Evolutionary conservation across 2,329 filamentous ascomycete species (phyloP), one percentile per base, ranked within the genome.

Genomic region (Dryadomyces sulphureus): DNA sequence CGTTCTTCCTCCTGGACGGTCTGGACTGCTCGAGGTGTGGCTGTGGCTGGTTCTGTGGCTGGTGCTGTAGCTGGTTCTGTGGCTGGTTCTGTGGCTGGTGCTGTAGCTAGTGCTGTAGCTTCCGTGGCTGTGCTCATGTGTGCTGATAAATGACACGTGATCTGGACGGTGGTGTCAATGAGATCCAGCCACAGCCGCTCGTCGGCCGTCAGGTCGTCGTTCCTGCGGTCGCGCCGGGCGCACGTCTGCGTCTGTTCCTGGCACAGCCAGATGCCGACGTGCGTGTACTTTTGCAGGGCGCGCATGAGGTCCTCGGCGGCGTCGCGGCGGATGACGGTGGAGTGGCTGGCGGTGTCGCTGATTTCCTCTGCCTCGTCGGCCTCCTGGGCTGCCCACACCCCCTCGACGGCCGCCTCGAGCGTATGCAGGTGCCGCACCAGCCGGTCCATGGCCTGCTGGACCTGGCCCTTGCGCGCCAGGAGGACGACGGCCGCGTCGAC

Each of bases 221-320:
- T 55, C 49, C 64, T 41, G 17, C 22, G 24, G 30, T 14, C 8
- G 39, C 39, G 19, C 9, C 19, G 20, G 36, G 6, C 17, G 5
- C 25, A 34, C 25, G 25, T 32, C 27, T 14, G 27, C 27, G 27
- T 86, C 59, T 94, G 87, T 1, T 82, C 79, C 62, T 93, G 86
- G 55, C 92, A 96, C 12, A 98, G 69, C 92, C 92, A 98, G 43
- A 94, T 90, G 14, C 93, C 92, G 1, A 98, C 86, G 52, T 88
- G 81, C 1, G 82, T 79, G 62, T 94, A 96, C 59, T 94, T 95
- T 50, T 93, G 81, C 17, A 98, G 66, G 1, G 82, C 79, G 48
- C 78, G 75, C 4, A 94, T 69, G 1, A 94, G 69, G 47, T 89
- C 82, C 47, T 82, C 75, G 0, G 82, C 77, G 0, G 83, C 75